Conservation (phyloP, 1,139 yeast genomes). For the Sugiyamaella sp. region DNA sequence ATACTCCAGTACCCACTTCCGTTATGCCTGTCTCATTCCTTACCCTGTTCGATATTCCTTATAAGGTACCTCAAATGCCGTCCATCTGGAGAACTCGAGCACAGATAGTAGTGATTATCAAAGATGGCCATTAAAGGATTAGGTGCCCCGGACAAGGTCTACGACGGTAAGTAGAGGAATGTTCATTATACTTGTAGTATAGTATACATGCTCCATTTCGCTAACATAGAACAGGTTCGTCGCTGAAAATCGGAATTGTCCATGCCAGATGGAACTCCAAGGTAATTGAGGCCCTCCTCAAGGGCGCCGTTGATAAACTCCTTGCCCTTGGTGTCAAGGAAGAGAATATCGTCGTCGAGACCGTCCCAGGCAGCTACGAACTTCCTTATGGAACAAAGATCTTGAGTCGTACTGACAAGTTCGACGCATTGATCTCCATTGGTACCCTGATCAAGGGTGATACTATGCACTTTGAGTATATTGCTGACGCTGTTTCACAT, state of each 20-base stretch:
- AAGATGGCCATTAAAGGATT: constrained; percentile 53
- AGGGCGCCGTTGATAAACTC: constrained; percentile 71
- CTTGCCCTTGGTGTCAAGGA: constrained; percentile 67
- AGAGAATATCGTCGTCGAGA: constrained; percentile 74
- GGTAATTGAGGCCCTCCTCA: constrained; percentile 76
- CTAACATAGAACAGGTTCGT: constrained; percentile 49
- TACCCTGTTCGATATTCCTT: background rate
- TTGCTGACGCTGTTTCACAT: constrained; percentile 85
- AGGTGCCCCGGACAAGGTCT: constrained; percentile 69
- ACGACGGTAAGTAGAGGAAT: constrained; percentile 48
- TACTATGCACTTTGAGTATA: constrained; percentile 97
- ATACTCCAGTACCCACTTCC: background rate
- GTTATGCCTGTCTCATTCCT: background rate
- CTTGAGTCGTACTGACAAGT: constrained; percentile 53
- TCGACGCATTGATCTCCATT: constrained; percentile 90
- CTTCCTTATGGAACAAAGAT: constrained; percentile 78
- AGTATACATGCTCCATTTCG: no score
- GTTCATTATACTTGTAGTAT: no score
- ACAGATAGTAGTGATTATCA: background rate
- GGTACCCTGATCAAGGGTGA: constrained; percentile 95
- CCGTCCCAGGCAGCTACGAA: constrained; percentile 95
- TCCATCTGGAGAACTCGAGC: background rate
- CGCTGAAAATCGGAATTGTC: constrained; percentile 75
- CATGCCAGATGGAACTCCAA: constrained; percentile 93
- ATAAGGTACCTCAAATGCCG: no score